These are phyloP conservation scores for Patellifolia procumbens DNA, from an alignment of 179 eudicot genomes.

Conservation along the genomic window DNA sequence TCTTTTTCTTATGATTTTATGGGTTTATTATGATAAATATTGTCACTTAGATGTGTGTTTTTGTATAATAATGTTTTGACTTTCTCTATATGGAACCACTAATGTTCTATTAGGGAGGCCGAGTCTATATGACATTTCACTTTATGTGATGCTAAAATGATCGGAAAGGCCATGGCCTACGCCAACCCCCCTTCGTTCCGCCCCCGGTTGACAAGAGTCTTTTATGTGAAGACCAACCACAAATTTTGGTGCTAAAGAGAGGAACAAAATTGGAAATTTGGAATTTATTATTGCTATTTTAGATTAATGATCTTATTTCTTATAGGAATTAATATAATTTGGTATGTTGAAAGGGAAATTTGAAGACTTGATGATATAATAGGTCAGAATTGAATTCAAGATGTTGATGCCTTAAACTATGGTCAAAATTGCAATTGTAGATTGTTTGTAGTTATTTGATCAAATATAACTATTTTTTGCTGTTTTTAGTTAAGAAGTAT, in stretches of 20 bases:
- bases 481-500: background rate
- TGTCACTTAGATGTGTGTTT: background rate
- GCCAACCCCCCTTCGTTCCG: too few relatives aligned
- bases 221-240: background rate
- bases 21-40: background rate
- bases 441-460: background rate
- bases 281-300: background rate
- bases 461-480: background rate
- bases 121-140: too few relatives aligned
- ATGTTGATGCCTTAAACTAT: background rate
- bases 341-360: background rate
- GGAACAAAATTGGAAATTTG: constrained; percentile 8
- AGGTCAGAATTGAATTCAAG: background rate
- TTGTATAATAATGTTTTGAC: background rate
- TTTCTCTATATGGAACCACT: constrained; percentile 14
- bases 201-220: constrained; percentile 15
- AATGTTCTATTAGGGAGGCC: too few relatives aligned
- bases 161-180: too few relatives aligned
- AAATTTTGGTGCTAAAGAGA: constrained; percentile 5
- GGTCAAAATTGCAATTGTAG: constrained; percentile 4
- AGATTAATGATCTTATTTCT: background rate
- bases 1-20: background rate
- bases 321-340: too few relatives aligned
- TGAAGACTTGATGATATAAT: background rate
- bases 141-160: too few relatives aligned